Evolutionary conservation across 495 filamentous ascomycete species (phyloP), one percentile per base, ranked within the genome.

Genomic region (Neurospora intermedia): DNA sequence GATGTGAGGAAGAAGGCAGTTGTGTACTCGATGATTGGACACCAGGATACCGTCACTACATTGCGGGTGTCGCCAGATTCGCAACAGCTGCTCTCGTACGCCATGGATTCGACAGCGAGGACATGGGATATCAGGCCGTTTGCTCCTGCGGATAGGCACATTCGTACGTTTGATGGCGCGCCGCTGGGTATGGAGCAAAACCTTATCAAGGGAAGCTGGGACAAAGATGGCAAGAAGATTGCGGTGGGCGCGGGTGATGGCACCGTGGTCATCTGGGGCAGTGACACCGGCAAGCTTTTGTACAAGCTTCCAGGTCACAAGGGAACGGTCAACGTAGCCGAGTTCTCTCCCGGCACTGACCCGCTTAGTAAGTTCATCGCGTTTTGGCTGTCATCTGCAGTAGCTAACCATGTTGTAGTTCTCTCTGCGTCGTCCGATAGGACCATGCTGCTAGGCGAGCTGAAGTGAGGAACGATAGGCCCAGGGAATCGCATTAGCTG

Each of bases 61-160:
- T 87, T 99, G 27, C 84, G 90, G 66, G 87, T 98, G 38, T 98
- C 96, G 4, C 96, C 96, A 0, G 96, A 98, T 77, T 92, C 93
- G 6, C 94, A 97, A 78, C 89, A 91, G 15, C 86, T 99, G 35
- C 85, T 98, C 5, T 98, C 96, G 16, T 94, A 97, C 76, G 92
- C 93, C 4, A 94, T 97, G 82, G 96, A 99, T 79, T 93, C 91
- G 15, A 96, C 95, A 0, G 96, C 94, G 16, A 88, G 93, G 73
- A 97, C 94, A 31, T 99, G 96, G 96, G 94, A 99, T 80, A 92
- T 99, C 54, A 87, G 94, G 73, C 94, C 96, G 4, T 99, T 98
- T 79, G 95, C 96, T 3, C 93, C 96, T 0, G 86, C 89, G 0
- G 93, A 97, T 78, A 87, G 96, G 71, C 90, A 93, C 69, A 85